These are phyloP conservation scores for Venustampulla echinocandica DNA, from an alignment of 495 filamentous ascomycete species.

Conservation along the genomic window DNA sequence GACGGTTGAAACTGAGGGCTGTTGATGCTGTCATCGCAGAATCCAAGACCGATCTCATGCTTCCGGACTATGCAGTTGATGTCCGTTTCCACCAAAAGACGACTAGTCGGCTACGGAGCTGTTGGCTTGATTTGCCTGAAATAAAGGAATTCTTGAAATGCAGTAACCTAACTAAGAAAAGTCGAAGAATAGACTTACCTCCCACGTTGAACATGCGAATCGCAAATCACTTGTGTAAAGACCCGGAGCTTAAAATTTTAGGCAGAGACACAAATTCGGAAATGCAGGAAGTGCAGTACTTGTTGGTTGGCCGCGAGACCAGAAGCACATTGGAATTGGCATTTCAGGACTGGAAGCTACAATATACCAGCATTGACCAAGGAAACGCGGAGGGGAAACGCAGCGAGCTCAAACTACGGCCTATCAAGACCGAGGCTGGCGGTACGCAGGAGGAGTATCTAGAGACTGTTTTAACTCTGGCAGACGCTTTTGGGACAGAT, in stretches of 20 bases:
- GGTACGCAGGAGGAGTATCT: not conserved
- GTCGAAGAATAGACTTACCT: conserved; percentile 30
- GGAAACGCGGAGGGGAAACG: conserved; percentile 33
- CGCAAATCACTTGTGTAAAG: not conserved
- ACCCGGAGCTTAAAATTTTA: conserved; percentile 17
- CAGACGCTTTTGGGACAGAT: conserved; percentile 9
- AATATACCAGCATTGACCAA: conserved; percentile 36
- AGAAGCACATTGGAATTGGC: conserved; percentile 28
- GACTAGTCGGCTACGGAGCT: not conserved
- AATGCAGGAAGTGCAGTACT: conserved; percentile 30
- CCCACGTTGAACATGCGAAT: conserved; percentile 29
- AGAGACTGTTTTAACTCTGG: not conserved
- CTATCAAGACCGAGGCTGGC: not conserved
- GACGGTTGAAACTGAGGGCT: conserved; percentile 2
- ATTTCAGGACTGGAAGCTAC: conserved; percentile 30
- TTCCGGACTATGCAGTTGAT: conserved; percentile 19
- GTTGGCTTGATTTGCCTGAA: not conserved
- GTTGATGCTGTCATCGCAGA: conserved; percentile 14
- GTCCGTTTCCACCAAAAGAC: conserved; percentile 18
- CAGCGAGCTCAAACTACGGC: conserved; percentile 33
- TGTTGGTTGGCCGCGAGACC: conserved; percentile 37
- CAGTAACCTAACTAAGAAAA: conserved; percentile 28
- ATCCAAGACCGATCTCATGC: conserved; percentile 16
- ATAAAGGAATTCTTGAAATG: conserved; percentile 27
- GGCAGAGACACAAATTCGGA: not conserved